Base-by-base conservation (phyloP, 371 early-diverging fungal species). In the Mucor mucedo region DNA sequence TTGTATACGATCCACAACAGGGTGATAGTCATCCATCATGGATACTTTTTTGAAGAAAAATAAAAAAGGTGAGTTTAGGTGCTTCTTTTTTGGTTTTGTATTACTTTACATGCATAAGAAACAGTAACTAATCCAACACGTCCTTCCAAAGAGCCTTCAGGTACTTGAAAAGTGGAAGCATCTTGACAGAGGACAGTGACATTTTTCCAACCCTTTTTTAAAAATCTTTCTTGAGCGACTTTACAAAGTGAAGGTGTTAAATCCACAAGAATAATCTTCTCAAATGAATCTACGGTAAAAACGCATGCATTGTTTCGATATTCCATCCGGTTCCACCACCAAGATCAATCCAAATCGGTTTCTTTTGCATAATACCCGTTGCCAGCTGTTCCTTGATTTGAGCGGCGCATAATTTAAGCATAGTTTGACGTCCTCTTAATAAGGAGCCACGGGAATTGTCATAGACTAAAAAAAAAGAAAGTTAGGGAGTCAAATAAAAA, bases 261-360 rank as follows among this genome's bases (percentile, higher is more conserved):
- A 71, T 94, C 95, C 4, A 94, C 90, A n/a, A 93, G 65, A 65
- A 93, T 90, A 4, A 94, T 89, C 27, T 81, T 73, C 66, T 89
- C 87, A 77, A 94, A 94, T 66, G 87, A 82, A 55, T 80, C 79
- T 61, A 93, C 86, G 10, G 91, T 69, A 88, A 89, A 52, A 76
- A 83, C 13, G 68, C 66, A 73, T 93, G 82, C 94, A 94, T 94
- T 40, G 83, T 79, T 69, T 94, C 94, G 64, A 94, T 91, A 65
- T 94, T 94, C 89, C 89, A 89, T 11, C 91, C 94, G 29, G 94
- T 94, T 30, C 94, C 94, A 52, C 93, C 93, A 62, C 94, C 94
- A 52, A 94, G 75, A 61, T 94, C 94, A 52, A 94, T 76, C 93
- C 94, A 94, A 49, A 87, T 71, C 13, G 85, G 86, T 7, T 71